Conservation (phyloP, 768 basidiomycete genomes). For the Gautieria morchelliformis region DNA sequence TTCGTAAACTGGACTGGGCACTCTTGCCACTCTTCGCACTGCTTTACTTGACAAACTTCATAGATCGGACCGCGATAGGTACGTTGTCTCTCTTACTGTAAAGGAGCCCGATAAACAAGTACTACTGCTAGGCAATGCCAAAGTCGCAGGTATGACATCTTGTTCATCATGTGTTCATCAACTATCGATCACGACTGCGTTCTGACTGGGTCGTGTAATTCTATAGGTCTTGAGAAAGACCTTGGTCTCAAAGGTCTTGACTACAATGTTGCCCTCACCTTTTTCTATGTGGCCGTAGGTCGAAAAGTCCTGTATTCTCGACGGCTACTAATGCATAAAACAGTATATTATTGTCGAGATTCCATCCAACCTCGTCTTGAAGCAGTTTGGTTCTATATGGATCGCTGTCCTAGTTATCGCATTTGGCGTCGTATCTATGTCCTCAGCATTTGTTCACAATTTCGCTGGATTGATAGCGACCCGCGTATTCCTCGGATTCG, state of each 20-base stretch:
- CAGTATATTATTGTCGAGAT: constrained; percentile 31
- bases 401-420: constrained; percentile 28
- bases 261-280: constrained; percentile 32
- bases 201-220: constrained; percentile 6
- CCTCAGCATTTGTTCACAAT: constrained; percentile 30
- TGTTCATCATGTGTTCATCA: not conserved
- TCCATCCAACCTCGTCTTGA: constrained; percentile 34
- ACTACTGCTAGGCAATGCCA: constrained; percentile 20
- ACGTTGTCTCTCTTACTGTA: not conserved
- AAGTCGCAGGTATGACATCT: constrained; percentile 21
- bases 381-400: constrained; percentile 31
- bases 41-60: constrained; percentile 31
- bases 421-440: constrained; percentile 30
- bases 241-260: constrained; percentile 32
- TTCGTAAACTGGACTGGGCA: constrained; percentile 5
- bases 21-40: constrained; percentile 31
- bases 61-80: constrained; percentile 18
- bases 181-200: not conserved
- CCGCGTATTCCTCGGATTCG: constrained; percentile 31
- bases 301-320: not conserved
- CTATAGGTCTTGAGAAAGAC: constrained; percentile 26
- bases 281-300: constrained; percentile 31
- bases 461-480: constrained; percentile 27
- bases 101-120: not conserved
- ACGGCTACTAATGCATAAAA: not conserved